Conservation (phyloP, 2,329 filamentous ascomycete species). For the Seiridium cupressi region DNA sequence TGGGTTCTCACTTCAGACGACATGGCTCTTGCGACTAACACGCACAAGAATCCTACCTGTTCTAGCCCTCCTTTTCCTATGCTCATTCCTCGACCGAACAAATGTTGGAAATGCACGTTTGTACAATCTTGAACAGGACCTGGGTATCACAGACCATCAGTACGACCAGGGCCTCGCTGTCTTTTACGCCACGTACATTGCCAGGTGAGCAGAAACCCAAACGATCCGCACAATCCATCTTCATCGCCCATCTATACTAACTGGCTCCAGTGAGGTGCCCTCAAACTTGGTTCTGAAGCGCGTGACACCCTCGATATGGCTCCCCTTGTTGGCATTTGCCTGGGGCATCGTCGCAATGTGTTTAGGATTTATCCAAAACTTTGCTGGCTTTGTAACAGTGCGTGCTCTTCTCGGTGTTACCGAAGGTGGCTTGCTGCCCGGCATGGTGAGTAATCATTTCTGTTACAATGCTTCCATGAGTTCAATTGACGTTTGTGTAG, state of each 20-base stretch:
- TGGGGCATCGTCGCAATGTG: constrained; percentile 62
- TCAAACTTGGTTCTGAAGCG: constrained; percentile 64
- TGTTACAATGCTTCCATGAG: not conserved
- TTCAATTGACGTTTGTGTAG: constrained; percentile 21
- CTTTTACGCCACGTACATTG: constrained; percentile 65
- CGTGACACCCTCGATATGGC: constrained; percentile 57
- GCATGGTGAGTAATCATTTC: constrained; percentile 45
- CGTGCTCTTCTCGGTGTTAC: constrained; percentile 60
- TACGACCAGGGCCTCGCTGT: constrained; percentile 64
- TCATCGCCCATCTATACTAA: not conserved
- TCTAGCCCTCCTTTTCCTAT: constrained; percentile 63
- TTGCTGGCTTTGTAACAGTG: constrained; percentile 58
- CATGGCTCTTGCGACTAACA: not conserved
- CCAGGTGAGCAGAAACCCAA: constrained; percentile 38
- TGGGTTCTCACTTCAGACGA: not conserved
- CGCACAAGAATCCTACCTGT: constrained; percentile 55
- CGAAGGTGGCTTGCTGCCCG: constrained; percentile 65
- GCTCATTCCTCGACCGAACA: constrained; percentile 65
- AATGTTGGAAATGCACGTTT: constrained; percentile 72
- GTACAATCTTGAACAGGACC: constrained; percentile 56
- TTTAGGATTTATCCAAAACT: constrained; percentile 51
- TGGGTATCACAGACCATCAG: constrained; percentile 57
- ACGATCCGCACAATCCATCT: not conserved
- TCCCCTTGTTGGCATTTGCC: constrained; percentile 52
- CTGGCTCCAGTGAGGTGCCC: constrained; percentile 53